Evolutionary conservation across 1,139 yeast species (phyloP), one percentile per base, ranked within the genome.

Genomic region (Neolecta irregularis): DNA sequence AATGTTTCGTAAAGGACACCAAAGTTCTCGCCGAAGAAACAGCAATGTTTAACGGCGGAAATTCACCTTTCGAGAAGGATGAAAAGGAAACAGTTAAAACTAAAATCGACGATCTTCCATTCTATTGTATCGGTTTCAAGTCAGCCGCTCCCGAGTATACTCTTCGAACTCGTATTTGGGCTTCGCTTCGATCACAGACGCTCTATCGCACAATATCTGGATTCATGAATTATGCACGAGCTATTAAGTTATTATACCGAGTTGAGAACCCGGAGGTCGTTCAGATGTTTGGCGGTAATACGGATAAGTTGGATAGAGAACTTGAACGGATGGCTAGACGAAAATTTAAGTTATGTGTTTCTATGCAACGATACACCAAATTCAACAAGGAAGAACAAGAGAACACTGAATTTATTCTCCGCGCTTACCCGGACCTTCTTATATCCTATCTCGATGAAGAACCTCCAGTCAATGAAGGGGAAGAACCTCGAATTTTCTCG

Each of bases 121-220:
- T 88, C 65, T 88, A 88, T 69, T 85, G 96, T 67, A 80, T 83
- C 60, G 98, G 98, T 67, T 88, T 88, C 78, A 88, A 88, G 64
- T 78, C 94, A 53, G 95, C 98, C 58, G 96, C 98, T 46, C 98
- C 98, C 38, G 98, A 88, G 62, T 88, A 88, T 61, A 88, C 96
- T 45, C 67, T 88, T 56, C 79, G 98, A 67, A 88, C 98, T 8
- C 75, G 98, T 68, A 88, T 88, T 53, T 88, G 98, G 98, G 98
- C 98, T 35, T 88, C 98, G 34, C 72, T 88, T 55, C 79, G 96
- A 62, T 88, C 96, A 36, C 98, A 88, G 67, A 88, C 98, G 35
- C 67, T 88, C 60, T 88, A 88, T 67, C 81, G 98, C 67, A 88
- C 98, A 46, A 94, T 88, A 41, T 83, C 96, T 46, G 98, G 98